A percentile compares a stretch with the other conserved stretches of the same genome.
phyloP scores from a whole-genome alignment of 2,329 filamentous ascomycete species.

The Curvularia sp. region DNA sequence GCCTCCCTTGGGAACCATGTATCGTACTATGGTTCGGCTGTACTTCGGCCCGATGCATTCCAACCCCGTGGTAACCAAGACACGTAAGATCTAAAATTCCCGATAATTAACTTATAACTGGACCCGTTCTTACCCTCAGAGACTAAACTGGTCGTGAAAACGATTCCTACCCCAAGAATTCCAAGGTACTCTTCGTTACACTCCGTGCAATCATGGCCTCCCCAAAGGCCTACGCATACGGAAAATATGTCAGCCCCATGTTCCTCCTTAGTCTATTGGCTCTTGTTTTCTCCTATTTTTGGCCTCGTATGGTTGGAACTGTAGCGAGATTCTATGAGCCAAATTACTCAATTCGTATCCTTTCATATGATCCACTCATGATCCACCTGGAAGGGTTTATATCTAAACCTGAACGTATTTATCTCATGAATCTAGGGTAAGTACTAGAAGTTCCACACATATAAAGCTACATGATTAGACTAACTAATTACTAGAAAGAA shows the following conservation, averaged over 20 bases:
- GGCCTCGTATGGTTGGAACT: neutral
- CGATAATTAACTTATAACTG: neutral
- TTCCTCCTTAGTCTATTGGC: neutral
- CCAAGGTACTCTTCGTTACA: neutral
- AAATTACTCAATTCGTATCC: slow-evolving; percentile 27
- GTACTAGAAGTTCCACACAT: neutral
- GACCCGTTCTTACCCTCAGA: neutral
- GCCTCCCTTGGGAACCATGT: too few species aligned
- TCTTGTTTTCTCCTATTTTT: neutral
- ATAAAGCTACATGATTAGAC: neutral
- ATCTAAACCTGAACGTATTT: neutral
- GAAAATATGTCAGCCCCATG: neutral
- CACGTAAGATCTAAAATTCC: neutral
- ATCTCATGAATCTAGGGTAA: slow-evolving; percentile 1
- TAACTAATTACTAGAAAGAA: neutral
- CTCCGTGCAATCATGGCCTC: neutral
- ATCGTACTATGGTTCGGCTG: neutral
- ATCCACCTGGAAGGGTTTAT: slow-evolving; percentile 2
- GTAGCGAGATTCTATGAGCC: neutral
- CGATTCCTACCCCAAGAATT: neutral
- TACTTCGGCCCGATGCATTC: neutral
- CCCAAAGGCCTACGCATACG: neutral
- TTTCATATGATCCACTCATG: slow-evolving; percentile 3
- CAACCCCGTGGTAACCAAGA: neutral
- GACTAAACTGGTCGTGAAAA: neutral